Base-by-base conservation (phyloP, 2,329 filamentous ascomycete species). In the Sphaceloma murrayae region DNA sequence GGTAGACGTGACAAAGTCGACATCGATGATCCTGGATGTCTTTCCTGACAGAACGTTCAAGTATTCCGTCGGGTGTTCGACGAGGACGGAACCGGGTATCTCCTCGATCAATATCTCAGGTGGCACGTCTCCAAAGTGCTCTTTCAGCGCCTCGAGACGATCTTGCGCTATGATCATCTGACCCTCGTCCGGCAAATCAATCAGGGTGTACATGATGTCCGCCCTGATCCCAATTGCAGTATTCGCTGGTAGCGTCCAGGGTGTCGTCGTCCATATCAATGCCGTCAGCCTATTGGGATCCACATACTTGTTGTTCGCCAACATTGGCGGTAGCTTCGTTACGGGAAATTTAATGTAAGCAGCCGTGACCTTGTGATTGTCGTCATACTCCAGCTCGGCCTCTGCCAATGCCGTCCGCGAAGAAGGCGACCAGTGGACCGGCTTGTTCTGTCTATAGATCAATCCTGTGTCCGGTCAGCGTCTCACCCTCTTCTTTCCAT, bases 251-350 rank as follows among this genome's bases (percentile, higher is more conserved):
- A 98, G 68, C 0, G 91, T 98, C 91, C 91, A 98, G 0, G 91
- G 91, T 1, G 91, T 98, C 0, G 91, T 98, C 2, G 91, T 98
- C 91, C 91, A 98, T 42, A 96, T 85, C n/a, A 91, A 73, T n/a
- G 83, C 85, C 59, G 74, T 82, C 8, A 95, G 58, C 4, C 69
- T 65, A 3, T 70, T 69, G 4, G 62, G 52, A 16, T 74, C 59
- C 3, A 69, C 53, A 18, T 58, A 51, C 2, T 60, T 52, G 13
- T 56, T 48, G 1, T 49, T 40, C 18, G 50, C 44, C 6, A 80
- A 53, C 17, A 63, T 57, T 5, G 64, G 57, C 0, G 72, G 66
- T 9, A 77, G 46, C 7, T 63, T 54, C 1, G 62, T 61, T 19
- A 95, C 69, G 1, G 80, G 83, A 55, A 93, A 93, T 48, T 77